A percentile compares a stretch with the other conserved stretches of the same genome.
These are phyloP conservation scores for Fusarium udum DNA, from an alignment of 2,329 filamentous ascomycete species.

Conservation along the genomic window DNA sequence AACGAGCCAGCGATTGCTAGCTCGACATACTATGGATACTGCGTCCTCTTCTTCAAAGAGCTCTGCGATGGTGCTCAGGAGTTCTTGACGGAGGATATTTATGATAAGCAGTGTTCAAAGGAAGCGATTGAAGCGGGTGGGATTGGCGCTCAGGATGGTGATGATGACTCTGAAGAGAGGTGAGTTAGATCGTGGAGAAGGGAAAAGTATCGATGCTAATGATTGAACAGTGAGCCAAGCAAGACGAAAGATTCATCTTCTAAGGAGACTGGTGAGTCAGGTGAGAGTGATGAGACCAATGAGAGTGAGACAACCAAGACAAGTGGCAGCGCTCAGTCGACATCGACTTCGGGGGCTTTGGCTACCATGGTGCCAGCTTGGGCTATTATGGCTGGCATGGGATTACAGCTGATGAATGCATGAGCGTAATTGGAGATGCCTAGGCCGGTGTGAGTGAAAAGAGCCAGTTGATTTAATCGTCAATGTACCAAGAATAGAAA, in stretches of 20 bases:
- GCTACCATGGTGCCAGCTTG: neutral
- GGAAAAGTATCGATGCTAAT: rapidly evolving
- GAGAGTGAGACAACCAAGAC: neutral
- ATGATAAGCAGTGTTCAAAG: neutral
- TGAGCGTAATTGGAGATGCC: neutral
- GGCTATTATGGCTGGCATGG: neutral
- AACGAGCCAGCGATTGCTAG: neutral
- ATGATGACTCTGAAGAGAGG: neutral
- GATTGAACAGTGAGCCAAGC: neutral
- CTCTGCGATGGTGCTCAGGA: neutral
- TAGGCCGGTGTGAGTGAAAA: neutral
- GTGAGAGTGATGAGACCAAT: neutral
- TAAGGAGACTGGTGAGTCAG: neutral
- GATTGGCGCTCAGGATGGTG: neutral
- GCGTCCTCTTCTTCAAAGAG: neutral
- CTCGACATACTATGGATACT: neutral
- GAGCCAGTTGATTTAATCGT: rapidly evolving
- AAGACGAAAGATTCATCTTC: neutral
- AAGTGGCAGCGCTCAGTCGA: neutral
- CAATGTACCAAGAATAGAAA: no score
- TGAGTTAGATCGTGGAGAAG: neutral
- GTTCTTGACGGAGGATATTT: neutral
- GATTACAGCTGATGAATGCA: neutral
- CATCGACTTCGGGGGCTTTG: neutral
- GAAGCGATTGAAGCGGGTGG: neutral